These are phyloP conservation scores for Cercis canadensis DNA, from an alignment of 306 rosid genomes.

Conservation along the genomic window DNA sequence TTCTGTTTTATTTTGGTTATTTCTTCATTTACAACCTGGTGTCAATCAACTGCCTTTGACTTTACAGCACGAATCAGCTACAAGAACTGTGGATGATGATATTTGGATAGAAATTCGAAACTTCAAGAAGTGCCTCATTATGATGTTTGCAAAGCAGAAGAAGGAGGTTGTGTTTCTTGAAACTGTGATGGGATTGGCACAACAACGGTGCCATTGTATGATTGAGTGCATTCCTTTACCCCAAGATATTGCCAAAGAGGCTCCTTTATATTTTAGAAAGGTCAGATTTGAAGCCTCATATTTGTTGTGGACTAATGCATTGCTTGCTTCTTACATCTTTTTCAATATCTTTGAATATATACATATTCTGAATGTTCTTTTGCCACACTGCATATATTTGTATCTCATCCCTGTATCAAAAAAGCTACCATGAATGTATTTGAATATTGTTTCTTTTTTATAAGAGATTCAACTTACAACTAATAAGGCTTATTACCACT, in stretches of 20 bases:
- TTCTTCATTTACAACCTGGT: slow-evolving; percentile 10
- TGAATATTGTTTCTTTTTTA: too few relatives aligned
- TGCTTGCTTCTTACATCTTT: not conserved
- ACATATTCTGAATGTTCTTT: not conserved
- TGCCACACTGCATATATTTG: too few relatives aligned
- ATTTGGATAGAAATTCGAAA: slow-evolving; percentile 90
- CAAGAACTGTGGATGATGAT: slow-evolving; percentile 74
- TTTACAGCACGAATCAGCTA: slow-evolving; percentile 83
- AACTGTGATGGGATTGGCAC: slow-evolving; percentile 85
- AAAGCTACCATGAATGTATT: too few relatives aligned
- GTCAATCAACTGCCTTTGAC: slow-evolving; percentile 4
- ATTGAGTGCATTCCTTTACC: slow-evolving; percentile 90
- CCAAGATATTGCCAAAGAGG: slow-evolving; percentile 73
- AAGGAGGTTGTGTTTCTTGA: slow-evolving; percentile 90
- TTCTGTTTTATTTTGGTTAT: slow-evolving; percentile 4
- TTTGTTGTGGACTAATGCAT: not conserved
- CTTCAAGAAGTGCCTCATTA: slow-evolving; percentile 92
- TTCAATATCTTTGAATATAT: not conserved
- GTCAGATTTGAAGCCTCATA: slow-evolving; percentile 42
- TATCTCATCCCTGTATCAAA: too few relatives aligned
- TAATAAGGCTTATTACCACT: too few relatives aligned
- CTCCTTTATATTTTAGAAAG: slow-evolving; percentile 90
- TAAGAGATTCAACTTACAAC: too few relatives aligned
- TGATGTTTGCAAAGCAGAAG: slow-evolving; percentile 92
- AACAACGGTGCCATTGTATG: slow-evolving; percentile 80